Base-by-base conservation (phyloP, 169 alveolate species). In the Eimeria brunetti region DNA sequence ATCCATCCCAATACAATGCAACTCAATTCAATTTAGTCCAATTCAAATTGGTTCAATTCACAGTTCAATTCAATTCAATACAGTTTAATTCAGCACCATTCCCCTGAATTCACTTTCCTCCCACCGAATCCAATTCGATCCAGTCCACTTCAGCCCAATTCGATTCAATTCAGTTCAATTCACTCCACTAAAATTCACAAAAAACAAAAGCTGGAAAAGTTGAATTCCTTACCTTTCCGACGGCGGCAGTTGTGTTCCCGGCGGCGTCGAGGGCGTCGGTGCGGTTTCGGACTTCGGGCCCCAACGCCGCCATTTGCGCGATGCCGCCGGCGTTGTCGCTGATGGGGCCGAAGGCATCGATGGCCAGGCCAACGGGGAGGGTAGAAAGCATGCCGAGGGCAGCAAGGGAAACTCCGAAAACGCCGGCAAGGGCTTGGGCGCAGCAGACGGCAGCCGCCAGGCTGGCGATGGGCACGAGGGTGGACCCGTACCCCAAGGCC, bases 251-350 rank as follows among this genome's bases (percentile, higher is more conserved):
- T 58, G 99, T 98, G 97, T 98, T 98, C 84, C 99, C 99, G 24
- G 99, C 99, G 51, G 99, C 99, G 91, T 98, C 99, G 58, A 98
- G 97, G 69, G 98, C 98, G 75, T 98, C 99, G 41, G 99, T 98
- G 49, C 97, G 97, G 84, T 96, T 95, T 95, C 99, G 98, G 90
- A 98, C 98, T 71, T 97, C 98, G 20, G 97, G 97, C 62, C 98
- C 98, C 84, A 98, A 96, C 95, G 97, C 98, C 62, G 98, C 96
- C 99, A 98, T 98, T 96, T 98, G 99, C 22, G 98, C 99, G 86
- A 98, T 98, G 89, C 99, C 99, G n/a, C 99, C 99, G 33, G 99
- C 99, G 95, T 98, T 98, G 96, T 98, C 99, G 56, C 98, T 95
- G 95, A 98, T 98, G 49, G 99, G 99, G 49, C 99, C 99, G 94